phyloP scores from a whole-genome alignment of 176 grass and related monocot genomes.

The Bonia amplexicaulis region DNA sequence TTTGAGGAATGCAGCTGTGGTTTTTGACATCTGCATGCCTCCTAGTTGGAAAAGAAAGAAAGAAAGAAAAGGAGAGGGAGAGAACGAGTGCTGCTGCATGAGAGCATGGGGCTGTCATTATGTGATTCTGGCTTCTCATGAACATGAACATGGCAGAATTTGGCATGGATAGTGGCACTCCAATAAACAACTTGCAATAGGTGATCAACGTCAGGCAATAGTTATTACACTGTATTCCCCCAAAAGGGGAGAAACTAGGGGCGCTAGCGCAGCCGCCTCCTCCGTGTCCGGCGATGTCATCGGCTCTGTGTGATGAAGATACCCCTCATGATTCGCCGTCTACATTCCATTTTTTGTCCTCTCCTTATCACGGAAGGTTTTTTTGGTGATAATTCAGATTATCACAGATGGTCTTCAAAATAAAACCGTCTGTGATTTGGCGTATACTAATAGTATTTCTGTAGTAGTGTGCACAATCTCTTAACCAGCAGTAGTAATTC shows the following conservation, averaged over 20 bases:
- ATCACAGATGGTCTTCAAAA: too few relatives aligned
- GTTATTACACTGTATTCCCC: neutral
- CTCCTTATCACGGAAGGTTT: too few relatives aligned
- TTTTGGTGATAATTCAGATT: too few relatives aligned
- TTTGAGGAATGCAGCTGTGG: neutral
- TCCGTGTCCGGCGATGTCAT: neutral
- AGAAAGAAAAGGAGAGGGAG: neutral
- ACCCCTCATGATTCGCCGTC: neutral
- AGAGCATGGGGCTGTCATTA: neutral
- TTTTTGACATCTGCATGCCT: neutral
- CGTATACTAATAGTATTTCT: too few relatives aligned
- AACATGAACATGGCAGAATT: neutral
- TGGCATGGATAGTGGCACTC: neutral
- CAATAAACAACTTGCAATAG: neutral
- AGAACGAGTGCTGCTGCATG: constrained; percentile 4
- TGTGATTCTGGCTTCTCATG: constrained; percentile 6
- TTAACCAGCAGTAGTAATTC: neutral
- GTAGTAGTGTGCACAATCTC: neutral
- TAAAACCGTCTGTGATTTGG: too few relatives aligned
- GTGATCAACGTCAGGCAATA: neutral
- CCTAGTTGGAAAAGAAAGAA: neutral
- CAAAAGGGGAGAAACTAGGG: neutral
- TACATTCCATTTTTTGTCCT: neutral
- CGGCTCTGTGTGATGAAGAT: neutral
- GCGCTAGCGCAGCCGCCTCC: neutral